These are phyloP conservation scores for Clarireedia monteithiana DNA, from an alignment of 2,329 filamentous ascomycete species.

Conservation along the genomic window DNA sequence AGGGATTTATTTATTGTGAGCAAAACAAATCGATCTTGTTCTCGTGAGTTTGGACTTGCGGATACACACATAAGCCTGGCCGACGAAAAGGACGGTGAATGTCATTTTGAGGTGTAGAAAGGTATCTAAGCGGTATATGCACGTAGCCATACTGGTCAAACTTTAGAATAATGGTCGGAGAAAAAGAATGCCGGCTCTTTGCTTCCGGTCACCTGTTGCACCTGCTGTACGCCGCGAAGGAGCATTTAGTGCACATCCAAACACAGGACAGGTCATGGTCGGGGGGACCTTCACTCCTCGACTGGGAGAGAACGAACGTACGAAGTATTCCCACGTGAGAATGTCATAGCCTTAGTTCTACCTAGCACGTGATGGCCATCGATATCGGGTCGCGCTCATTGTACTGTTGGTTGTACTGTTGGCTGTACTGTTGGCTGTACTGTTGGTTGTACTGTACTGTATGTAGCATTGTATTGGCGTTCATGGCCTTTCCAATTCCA, in stretches of 20 bases:
- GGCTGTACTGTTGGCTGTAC: too few species aligned
- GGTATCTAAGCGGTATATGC: constrained; percentile 7
- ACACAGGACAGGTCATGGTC: not conserved
- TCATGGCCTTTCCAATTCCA: too few species aligned
- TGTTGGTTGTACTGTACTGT: too few species aligned
- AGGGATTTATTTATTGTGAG: not conserved
- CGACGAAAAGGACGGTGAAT: constrained; percentile 2
- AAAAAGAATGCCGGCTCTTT: not conserved
- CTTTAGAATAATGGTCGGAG: constrained; percentile 7
- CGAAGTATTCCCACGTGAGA: not conserved
- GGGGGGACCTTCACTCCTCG: not conserved
- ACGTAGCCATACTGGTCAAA: constrained; percentile 7
- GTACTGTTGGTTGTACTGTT: too few species aligned
- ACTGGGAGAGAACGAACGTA: too few species aligned
- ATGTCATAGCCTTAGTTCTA: too few species aligned
- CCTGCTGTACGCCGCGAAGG: not conserved
- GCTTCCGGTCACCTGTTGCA: constrained; percentile 4
- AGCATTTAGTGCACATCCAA: not conserved
- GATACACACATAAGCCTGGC: constrained; percentile 11
- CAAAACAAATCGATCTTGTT: not conserved
- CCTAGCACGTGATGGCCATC: too few species aligned
- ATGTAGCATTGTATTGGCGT: too few species aligned
- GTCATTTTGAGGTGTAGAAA: not conserved
- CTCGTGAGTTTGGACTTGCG: constrained; percentile 6
- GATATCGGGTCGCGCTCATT: too few species aligned